phyloP scores from a whole-genome alignment of 202 grass and related monocot species.

The Musa balbisiana region DNA sequence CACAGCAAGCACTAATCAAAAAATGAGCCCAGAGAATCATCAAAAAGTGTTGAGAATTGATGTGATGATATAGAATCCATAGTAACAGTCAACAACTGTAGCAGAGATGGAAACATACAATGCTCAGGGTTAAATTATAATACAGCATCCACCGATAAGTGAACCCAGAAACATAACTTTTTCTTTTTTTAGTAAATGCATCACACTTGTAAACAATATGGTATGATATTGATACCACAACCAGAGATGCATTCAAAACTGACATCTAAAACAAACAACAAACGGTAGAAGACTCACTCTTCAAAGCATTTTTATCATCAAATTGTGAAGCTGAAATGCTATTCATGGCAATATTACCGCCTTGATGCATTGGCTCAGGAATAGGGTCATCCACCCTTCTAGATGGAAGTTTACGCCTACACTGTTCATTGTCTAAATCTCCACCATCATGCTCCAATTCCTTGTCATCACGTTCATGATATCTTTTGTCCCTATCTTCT shows the following conservation, averaged over 20 bases:
- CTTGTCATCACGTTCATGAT: constrained; percentile 80
- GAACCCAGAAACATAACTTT: too few relatives aligned
- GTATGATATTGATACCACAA: neutral
- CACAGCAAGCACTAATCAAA: too few relatives aligned
- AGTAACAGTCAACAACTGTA: neutral
- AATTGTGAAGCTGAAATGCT: constrained; percentile 61
- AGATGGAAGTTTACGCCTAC: constrained; percentile 48
- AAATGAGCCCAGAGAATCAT: too few relatives aligned
- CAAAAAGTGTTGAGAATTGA: too few relatives aligned
- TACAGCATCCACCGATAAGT: neutral
- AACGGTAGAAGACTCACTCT: constrained; percentile 57
- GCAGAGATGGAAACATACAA: neutral
- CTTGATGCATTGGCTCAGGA: constrained; percentile 48
- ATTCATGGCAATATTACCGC: constrained; percentile 29
- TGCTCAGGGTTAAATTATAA: neutral
- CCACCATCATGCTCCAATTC: constrained; percentile 65
- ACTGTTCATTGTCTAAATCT: constrained; percentile 48
- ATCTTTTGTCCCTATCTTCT: constrained; percentile 62
- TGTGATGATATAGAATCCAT: too few relatives aligned
- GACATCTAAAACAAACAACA: neutral
- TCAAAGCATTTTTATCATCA: constrained; percentile 77
- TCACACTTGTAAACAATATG: neutral
- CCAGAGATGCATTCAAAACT: neutral
- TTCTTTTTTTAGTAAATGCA: too few relatives aligned
- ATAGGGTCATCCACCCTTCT: constrained; percentile 52